These are phyloP conservation scores for Salix dunnii DNA, from an alignment of 345 rosid genomes.

Conservation along the genomic window DNA sequence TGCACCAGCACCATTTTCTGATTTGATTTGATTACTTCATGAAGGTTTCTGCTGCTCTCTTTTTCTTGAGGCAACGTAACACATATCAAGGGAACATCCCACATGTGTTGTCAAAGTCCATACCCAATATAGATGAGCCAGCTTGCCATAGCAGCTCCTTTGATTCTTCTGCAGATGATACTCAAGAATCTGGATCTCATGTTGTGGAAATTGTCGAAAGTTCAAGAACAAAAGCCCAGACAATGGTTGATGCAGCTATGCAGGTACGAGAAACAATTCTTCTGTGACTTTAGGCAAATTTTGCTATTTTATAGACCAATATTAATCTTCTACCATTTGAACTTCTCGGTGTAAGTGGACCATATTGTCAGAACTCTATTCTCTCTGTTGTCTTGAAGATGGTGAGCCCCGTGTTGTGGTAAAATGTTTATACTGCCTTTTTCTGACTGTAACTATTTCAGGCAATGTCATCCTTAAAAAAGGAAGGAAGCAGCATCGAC, in stretches of 20 bases:
- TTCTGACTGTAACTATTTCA: constrained; percentile 30
- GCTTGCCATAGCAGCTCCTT: constrained; percentile 33
- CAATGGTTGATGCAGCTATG: constrained; percentile 64
- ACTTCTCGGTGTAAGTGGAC: neutral
- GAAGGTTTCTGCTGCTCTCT: constrained; percentile 72
- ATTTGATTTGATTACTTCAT: constrained; percentile 18
- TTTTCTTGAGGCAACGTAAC: constrained; percentile 68
- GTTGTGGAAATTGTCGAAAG: constrained; percentile 68
- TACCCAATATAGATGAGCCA: constrained; percentile 38
- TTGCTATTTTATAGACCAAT: neutral
- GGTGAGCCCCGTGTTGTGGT: neutral
- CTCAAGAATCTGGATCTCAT: constrained; percentile 51
- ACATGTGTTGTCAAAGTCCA: constrained; percentile 25
- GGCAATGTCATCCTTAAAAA: constrained; percentile 51
- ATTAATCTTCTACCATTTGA: neutral
- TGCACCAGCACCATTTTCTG: neutral
- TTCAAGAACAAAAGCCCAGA: constrained; percentile 60
- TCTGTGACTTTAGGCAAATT: neutral
- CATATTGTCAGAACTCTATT: neutral
- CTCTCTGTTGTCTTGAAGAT: neutral
- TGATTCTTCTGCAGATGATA: constrained; percentile 42
- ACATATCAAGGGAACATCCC: constrained; percentile 57
- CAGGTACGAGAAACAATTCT: constrained; percentile 40
- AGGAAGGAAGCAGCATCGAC: constrained; percentile 35
- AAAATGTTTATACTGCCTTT: neutral